Percentiles rank a stretch among this genome's conserved stretches.
Conservation (phyloP, 441 rosid species). For the Gossypium schwendimanii region DNA sequence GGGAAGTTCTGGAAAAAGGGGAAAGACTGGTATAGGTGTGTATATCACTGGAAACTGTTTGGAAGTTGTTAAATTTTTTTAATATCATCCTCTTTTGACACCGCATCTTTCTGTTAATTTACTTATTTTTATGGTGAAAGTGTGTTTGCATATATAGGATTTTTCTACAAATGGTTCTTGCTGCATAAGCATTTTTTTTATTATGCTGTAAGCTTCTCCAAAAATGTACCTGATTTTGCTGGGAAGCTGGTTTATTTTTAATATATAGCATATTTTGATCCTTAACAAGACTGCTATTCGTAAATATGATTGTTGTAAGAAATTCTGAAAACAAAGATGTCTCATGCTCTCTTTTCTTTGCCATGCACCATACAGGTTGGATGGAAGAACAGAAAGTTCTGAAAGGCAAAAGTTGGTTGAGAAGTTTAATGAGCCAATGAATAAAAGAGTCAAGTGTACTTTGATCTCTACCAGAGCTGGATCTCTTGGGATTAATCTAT, state of each 20-base stretch:
- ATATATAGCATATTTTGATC: not conserved
- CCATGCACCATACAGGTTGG: constrained; percentile 52
- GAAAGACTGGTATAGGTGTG: constrained; percentile 97
- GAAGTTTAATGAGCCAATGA: constrained; percentile 79
- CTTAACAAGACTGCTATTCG: not conserved
- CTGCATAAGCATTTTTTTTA: not conserved
- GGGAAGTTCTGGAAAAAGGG: constrained; percentile 95
- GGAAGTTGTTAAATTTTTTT: not conserved
- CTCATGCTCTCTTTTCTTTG: constrained; percentile 10
- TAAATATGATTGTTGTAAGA: not conserved
- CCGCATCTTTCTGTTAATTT: not conserved
- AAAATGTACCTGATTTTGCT: not conserved
- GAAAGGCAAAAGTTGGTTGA: constrained; percentile 94
- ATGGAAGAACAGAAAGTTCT: constrained; percentile 95
- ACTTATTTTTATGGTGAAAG: not conserved
- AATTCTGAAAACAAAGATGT: not conserved
- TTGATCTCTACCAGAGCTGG: constrained; percentile 97
- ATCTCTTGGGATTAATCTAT: constrained; percentile 94
- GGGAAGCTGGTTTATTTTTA: not conserved
- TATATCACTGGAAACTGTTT: not conserved
- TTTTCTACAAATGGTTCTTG: not conserved
- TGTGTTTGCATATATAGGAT: not conserved
- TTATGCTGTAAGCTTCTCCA: not conserved
- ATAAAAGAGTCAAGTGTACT: constrained; percentile 86
- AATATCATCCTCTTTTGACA: not conserved